Evolutionary conservation across 305 asterid species (phyloP), one percentile per base, ranked within the genome.

Genomic region (Andrographis paniculata): DNA sequence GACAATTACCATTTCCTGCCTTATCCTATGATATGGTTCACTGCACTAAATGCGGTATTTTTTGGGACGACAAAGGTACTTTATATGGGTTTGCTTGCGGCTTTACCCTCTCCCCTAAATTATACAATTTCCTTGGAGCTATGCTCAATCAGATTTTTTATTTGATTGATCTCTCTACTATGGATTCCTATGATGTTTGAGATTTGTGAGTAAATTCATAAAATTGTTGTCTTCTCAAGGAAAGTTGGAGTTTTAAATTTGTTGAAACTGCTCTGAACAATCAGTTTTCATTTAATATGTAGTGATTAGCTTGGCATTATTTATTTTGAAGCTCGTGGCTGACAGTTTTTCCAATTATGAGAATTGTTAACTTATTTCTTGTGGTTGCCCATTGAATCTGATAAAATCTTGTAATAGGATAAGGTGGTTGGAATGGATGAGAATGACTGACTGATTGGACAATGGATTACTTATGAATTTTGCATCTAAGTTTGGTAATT

Each of bases 11-110:
- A 51, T 70, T 80, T 67, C 94, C 96, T 24, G 73, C 99, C 64
- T 77, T 91, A 41, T 83, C 99, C 31, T 91, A 78, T 74, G 96
- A 75, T 73, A 83, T 91, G 95, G 76, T 86, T 70, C 99, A 91
- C 72, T 91, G 96, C 70, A 81, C 99, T 55, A 86, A 80, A 42
- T 91, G 95, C 69, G 94, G 93, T 54, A 86, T 91, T 62, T 62
- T 69, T 62, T 91, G 99, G 99, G 84, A 91, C 50, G 77, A 76
- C 65, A 86, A 77, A 83, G 96, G 95, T 86, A 75, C 49, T 53
- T n/a, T 52, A 19, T 41, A 37, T 44, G 45, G 38, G 35, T 43
- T 17, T 23, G 30, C 45, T 56, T 57, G 40, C 8, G 33, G 40
- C 42, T 59, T 45, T 50, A 9, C 0, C 58, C 45, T 33, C 30